These are phyloP conservation scores for Claviceps quebecensis DNA, from an alignment of 2,329 filamentous ascomycete genomes.

Conservation along the genomic window DNA sequence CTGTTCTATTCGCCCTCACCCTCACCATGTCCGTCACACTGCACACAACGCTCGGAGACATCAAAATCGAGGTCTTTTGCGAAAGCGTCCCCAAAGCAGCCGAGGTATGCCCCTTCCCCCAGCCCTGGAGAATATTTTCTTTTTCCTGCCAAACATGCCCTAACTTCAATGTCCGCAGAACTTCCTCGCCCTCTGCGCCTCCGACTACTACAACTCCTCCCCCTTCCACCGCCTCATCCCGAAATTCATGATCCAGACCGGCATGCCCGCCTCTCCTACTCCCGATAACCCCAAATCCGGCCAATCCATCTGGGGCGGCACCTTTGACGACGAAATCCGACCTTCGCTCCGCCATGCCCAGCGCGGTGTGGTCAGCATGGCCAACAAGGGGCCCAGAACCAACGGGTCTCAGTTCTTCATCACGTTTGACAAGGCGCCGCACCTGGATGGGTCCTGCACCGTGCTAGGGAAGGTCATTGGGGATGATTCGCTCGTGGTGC, in stretches of 20 bases:
- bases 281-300: slow-evolving; percentile 53
- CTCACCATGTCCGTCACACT: slow-evolving; percentile 52
- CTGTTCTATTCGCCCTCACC: neutral
- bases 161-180: slow-evolving; percentile 37
- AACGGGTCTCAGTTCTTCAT: slow-evolving; percentile 77
- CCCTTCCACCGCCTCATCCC: slow-evolving; percentile 72
- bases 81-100: slow-evolving; percentile 87
- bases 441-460: slow-evolving; percentile 73
- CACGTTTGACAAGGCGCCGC: slow-evolving; percentile 61
- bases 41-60: slow-evolving; percentile 75
- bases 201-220: slow-evolving; percentile 59
- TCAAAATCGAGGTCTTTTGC: slow-evolving; percentile 95
- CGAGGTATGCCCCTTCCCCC: slow-evolving; percentile 39
- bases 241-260: slow-evolving; percentile 68
- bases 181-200: slow-evolving; percentile 76
- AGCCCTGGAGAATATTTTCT: neutral
- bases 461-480: slow-evolving; percentile 65
- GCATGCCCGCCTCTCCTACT: slow-evolving; percentile 42
- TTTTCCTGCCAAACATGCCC: no score
- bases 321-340: slow-evolving; percentile 71
- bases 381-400: slow-evolving; percentile 59
- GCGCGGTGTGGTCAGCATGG: slow-evolving; percentile 62
- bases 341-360: slow-evolving; percentile 54
- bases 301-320: slow-evolving; percentile 56
- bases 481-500: slow-evolving; percentile 47